These are phyloP conservation scores for Tinospora cordifolia DNA, from an alignment of 164 flowering plant genomes.

Conservation along the genomic window DNA sequence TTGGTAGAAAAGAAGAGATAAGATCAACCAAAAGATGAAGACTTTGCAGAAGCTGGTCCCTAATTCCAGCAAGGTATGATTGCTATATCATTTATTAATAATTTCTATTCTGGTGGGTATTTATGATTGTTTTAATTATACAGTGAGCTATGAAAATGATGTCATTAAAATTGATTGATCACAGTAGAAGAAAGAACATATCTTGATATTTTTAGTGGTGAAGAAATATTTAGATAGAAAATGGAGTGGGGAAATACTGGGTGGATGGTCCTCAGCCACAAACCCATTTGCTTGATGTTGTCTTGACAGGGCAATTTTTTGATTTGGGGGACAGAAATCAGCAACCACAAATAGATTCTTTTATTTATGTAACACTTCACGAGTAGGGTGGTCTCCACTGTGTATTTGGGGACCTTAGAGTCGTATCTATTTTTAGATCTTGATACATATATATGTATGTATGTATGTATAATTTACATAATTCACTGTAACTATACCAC, in stretches of 20 bases:
- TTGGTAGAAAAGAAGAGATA: conserved; percentile 84
- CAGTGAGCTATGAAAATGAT: background rate
- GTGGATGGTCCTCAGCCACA: conserved; percentile 21
- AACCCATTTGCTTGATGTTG: conserved; percentile 9
- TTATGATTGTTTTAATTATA: background rate
- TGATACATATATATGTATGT: no score
- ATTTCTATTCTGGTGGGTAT: background rate
- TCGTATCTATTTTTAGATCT: background rate
- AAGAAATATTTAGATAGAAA: background rate
- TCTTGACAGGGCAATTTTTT: conserved; percentile 16
- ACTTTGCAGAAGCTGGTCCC: conserved; percentile 85
- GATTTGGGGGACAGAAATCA: conserved; percentile 19
- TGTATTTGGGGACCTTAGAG: background rate
- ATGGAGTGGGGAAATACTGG: background rate
- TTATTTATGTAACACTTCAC: background rate
- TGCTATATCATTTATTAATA: background rate
- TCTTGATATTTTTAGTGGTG: background rate
- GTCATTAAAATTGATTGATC: background rate
- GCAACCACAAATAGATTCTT: conserved; percentile 12
- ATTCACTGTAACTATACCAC: no score
- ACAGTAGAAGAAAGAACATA: background rate
- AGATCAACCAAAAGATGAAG: conserved; percentile 86
- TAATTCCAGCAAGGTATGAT: conserved; percentile 74
- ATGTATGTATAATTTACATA: no score
- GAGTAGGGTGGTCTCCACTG: conserved; percentile 4